Base-by-base conservation (phyloP, 2,329 filamentous ascomycete genomes). In the Ophiocordyceps camponoti-saundersi region DNA sequence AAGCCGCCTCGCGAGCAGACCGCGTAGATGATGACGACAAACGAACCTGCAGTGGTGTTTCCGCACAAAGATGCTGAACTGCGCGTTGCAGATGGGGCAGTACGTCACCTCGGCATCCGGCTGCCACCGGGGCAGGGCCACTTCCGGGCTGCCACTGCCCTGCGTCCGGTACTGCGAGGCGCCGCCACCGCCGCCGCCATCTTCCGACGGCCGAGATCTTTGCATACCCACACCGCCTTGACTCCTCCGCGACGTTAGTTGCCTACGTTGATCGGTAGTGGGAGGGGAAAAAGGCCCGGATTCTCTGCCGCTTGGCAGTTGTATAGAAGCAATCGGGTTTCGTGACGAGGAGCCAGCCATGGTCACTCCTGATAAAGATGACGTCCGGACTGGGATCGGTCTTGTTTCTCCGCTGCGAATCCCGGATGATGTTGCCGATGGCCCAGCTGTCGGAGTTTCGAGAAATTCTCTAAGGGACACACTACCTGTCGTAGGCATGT, bases 31-130 rank as follows among this genome's bases (percentile, higher is more conserved):
- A 16, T 15, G 6, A 29, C 40, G 7, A 21, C 18, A 12, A 30
- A 64, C 75, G 44, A 67, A 82, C 75, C 89, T 78, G 71, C 90
- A 96, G 60, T 96, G 90, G 65, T 96, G 90, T 60, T 93, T 93
- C 51, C 90, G 75, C 58, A 86, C 80, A 66, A 87, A 86, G 55
- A 94, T 82, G 59, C 77, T 85, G 59, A 96, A 96, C 44, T 80
- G 76, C 1, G 75, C 76, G 46, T 71, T 69, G 59, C 90, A 96
- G 48, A 95, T 94, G 2, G 88, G 86, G 60, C 90, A 96, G 51
- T 79, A 73, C 1, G 79, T 78, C 12, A 85, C 87, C 54, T 93
- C 87, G 4, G 75, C 71, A 62, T 96, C 90, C 4, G 88, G 84
- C 65, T 95, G 89, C 90, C 90, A 96, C 48, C 72, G 71, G 1